These are phyloP conservation scores for Cladobotryum protrusum DNA, from an alignment of 2,329 filamentous ascomycete species.

Conservation along the genomic window DNA sequence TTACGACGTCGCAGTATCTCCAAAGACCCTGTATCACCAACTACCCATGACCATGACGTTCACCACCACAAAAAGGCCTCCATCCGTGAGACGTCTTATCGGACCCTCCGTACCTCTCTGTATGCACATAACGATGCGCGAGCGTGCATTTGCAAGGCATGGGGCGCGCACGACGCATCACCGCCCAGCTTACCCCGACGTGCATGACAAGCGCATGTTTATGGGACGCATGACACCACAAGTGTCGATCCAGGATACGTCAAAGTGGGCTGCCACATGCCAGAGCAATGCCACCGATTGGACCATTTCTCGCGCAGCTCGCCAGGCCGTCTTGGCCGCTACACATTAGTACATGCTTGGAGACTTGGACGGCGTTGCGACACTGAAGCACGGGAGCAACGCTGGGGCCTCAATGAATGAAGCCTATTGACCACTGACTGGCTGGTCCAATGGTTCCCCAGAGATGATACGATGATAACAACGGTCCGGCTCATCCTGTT, in stretches of 20 bases:
- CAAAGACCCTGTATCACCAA: no score
- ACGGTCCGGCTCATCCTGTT: not conserved
- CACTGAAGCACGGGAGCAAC: not conserved
- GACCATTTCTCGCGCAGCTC: slow-evolving; percentile 3
- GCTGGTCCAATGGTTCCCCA: no score
- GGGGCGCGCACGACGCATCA: no score
- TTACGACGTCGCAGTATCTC: not conserved
- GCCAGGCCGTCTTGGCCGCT: not conserved
- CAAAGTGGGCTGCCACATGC: slow-evolving; percentile 12
- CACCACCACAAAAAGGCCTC: no score
- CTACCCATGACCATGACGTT: no score
- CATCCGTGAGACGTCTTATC: no score
- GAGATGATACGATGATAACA: not conserved
- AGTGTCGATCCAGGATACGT: slow-evolving; percentile 3
- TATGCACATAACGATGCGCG: no score
- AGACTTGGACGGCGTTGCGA: not conserved
- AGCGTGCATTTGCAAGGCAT: no score
- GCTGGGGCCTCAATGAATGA: not conserved
- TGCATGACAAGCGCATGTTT: not conserved
- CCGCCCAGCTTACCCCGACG: not conserved
- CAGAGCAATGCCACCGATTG: slow-evolving; percentile 9
- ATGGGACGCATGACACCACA: slow-evolving; percentile 17
- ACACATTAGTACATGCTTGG: no score
- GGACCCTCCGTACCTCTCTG: no score
- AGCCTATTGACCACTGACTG: no score